Evolutionary conservation across 345 rosid genomes (phyloP), one percentile per base, ranked within the genome.

Genomic region (Physaria fendleri): DNA sequence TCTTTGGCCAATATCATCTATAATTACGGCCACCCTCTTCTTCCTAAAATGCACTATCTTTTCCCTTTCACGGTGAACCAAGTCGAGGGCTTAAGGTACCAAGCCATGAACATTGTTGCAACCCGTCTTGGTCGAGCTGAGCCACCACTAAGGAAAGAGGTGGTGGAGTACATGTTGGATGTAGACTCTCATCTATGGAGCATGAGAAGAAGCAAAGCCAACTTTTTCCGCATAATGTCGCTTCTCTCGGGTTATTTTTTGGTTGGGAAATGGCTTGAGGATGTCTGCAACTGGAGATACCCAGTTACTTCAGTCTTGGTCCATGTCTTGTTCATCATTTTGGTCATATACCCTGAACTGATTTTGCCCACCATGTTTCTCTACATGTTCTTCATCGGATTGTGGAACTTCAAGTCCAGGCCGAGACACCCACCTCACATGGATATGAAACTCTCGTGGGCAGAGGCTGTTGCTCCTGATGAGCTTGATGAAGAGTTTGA

Each of bases 131-230:
- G 88, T 8, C 66, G 93, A 64, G 90, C 95, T 5, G 97, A 90
- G 57, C 97, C 97, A 0, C 90, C 95, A 16, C 78, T 90, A 11
- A 69, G 86, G 45, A 90, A 82, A 74, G 97, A 90, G 71, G 90
- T 82, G 8, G 88, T 87, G 18, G 93, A 84, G 77, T 87, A 84
- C 67, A 79, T 90, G 97, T 53, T 90, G 6, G 97, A 90, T 68
- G 90, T 90, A 33, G 95, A 87, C 55, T 86, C 95, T 0, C 90
- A 84, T 46, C 64, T 80, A 70, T 87, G 95, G 97, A 90, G 97
- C 69, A 87, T 87, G 93, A 81, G 95, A 64, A 79, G 93, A 77
- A 90, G 93, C 77, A 90, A 87, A 76, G 97, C 88, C 4, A 87
- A 87, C 62, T 87, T 90, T 73, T 84, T 84, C 42, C 71, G 95